Conservation (phyloP, 2,329 filamentous ascomycete species). For the Colletotrichum scovillei region DNA sequence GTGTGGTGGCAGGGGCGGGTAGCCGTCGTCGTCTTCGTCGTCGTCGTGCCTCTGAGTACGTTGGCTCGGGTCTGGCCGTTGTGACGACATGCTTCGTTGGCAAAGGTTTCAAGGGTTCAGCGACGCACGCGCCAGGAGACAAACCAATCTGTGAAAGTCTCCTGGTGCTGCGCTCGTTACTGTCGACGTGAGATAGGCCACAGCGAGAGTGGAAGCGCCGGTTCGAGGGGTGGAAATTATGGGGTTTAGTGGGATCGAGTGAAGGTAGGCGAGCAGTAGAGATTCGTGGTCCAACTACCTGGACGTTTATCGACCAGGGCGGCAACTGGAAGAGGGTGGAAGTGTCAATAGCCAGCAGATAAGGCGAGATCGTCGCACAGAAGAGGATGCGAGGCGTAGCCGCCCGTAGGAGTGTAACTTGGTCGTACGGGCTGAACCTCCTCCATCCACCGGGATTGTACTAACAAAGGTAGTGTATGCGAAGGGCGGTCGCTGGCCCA, state of each 20-base stretch:
- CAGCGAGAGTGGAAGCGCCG: not conserved
- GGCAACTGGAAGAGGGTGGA: not conserved
- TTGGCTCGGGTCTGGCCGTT: slow-evolving; percentile 31
- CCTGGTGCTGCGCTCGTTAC: not conserved
- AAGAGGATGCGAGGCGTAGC: not conserved
- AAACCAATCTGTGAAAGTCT: not conserved
- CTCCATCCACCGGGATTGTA: not conserved
- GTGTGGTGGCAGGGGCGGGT: slow-evolving; percentile 44
- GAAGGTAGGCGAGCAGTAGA: not conserved
- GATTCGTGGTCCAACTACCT: not conserved
- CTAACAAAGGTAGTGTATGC: slow-evolving; percentile 13
- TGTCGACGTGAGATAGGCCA: not conserved
- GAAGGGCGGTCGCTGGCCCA: not conserved
- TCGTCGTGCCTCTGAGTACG: slow-evolving; percentile 46
- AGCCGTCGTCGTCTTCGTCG: slow-evolving; percentile 36
- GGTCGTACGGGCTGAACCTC: slow-evolving; percentile 10
- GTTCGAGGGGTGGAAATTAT: slow-evolving; percentile 15
- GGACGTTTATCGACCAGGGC: not conserved
- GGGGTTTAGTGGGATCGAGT: slow-evolving; percentile 6
- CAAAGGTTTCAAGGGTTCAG: slow-evolving; percentile 36
- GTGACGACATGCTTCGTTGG: slow-evolving; percentile 36
- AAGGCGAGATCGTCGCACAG: not conserved
- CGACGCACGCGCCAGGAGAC: slow-evolving; percentile 11
- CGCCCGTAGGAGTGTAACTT: not conserved
- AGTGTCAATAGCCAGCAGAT: not conserved